These are phyloP conservation scores for Russula olivacea DNA, from an alignment of 768 basidiomycete genomes.

Conservation along the genomic window DNA sequence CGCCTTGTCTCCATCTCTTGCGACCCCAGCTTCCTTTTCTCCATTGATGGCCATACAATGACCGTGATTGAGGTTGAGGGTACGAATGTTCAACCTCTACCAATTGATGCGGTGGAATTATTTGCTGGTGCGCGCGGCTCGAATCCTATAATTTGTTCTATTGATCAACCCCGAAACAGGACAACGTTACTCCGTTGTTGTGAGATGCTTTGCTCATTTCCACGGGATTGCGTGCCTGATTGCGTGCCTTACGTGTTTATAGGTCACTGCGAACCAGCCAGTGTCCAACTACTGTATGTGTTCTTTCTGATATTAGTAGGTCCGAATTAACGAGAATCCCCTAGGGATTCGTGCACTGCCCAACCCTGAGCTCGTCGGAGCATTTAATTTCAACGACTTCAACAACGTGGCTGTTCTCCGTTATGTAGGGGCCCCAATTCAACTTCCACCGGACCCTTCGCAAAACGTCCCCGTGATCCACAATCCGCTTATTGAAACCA, in stretches of 20 bases:
- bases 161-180: slow-evolving; percentile 6
- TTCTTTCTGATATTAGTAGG: slow-evolving; percentile 1
- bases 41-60: slow-evolving; percentile 37
- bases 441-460: slow-evolving; percentile 31
- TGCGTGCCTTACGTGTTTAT: not conserved
- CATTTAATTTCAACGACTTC: slow-evolving; percentile 27
- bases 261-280: slow-evolving; percentile 38
- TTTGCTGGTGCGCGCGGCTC: slow-evolving; percentile 33
- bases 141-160: not conserved
- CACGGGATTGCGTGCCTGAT: not conserved
- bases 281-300: slow-evolving; percentile 42
- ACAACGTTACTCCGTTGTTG: slow-evolving; percentile 30
- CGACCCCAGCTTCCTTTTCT: slow-evolving; percentile 38
- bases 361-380: slow-evolving; percentile 27
- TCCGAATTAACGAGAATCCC: not conserved
- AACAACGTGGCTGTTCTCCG: slow-evolving; percentile 38
- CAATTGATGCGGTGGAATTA: slow-evolving; percentile 39
- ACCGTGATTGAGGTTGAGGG: slow-evolving; percentile 42
- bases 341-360: slow-evolving; percentile 27
- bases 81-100: slow-evolving; percentile 31
- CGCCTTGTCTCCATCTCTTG: slow-evolving; percentile 24
- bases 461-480: slow-evolving; percentile 7
- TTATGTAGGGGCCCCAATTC: slow-evolving; percentile 33
- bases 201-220: slow-evolving; percentile 8
- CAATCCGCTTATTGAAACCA: slow-evolving; percentile 22